Percentiles rank a stretch among this genome's conserved stretches.
Conservation (phyloP, 192 early-diverging fungal species). For the Coemansia sp. region DNA sequence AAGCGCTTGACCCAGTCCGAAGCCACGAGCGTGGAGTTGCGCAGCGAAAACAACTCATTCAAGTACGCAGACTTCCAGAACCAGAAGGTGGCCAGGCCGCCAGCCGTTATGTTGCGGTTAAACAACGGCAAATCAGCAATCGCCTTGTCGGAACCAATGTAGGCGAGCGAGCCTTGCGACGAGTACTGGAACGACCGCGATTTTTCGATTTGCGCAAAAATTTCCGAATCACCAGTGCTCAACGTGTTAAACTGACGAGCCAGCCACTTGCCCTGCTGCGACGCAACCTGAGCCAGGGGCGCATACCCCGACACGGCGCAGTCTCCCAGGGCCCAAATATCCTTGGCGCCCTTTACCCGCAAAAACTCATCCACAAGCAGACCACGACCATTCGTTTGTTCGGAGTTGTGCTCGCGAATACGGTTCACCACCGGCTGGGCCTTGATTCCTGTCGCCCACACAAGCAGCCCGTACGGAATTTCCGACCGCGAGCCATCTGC, state of each 20-base stretch:
- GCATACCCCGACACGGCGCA: conserved; percentile 78
- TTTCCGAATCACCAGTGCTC: conserved; percentile 15
- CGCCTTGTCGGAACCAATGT: conserved; percentile 92
- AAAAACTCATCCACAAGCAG: conserved; percentile 74
- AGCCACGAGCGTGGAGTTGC: conserved; percentile 78
- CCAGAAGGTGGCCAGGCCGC: conserved; percentile 70
- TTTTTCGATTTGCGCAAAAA: conserved; percentile 31
- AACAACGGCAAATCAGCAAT: conserved; percentile 90
- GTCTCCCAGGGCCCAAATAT: conserved; percentile 87
- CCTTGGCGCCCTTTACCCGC: conserved; percentile 67
- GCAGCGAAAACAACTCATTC: conserved; percentile 78
- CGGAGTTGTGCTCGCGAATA: conserved; percentile 44
- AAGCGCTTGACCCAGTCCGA: conserved; percentile 92
- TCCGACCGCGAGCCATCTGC: conserved; percentile 47
- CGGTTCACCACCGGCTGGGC: conserved; percentile 60
- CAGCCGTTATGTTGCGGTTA: conserved; percentile 63
- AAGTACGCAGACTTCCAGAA: conserved; percentile 78
- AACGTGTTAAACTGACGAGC: conserved; percentile 64
- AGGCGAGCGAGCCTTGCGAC: conserved; percentile 84
- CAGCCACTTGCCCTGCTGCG: conserved; percentile 85
- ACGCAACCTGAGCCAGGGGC: conserved; percentile 87
- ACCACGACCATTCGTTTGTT: conserved; percentile 55
- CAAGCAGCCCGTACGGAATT: conserved; percentile 68
- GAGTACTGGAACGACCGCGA: conserved; percentile 74
- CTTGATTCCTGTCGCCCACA: conserved; percentile 79